A percentile compares a stretch with the other conserved stretches of the same genome.
These are phyloP conservation scores for Thuidium tamariscinum DNA, from an alignment of 225 moss, liverwort and hornwort species.

Conservation along the genomic window DNA sequence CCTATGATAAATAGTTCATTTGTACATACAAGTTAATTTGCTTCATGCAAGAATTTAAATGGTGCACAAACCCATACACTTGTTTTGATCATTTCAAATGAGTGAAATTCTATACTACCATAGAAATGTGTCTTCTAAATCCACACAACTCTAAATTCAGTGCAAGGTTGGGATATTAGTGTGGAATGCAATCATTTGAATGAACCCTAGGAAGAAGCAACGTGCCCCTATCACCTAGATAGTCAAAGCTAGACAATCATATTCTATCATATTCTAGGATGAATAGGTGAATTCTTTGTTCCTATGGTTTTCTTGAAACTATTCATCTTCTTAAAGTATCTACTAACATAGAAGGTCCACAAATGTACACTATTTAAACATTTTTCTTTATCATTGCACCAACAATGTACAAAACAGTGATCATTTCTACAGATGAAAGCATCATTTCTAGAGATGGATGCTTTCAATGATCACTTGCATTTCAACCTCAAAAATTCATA, in stretches of 20 bases:
- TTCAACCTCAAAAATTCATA: neutral
- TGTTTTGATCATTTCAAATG: neutral
- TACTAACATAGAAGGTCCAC: neutral
- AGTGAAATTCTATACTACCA: neutral
- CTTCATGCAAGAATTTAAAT: neutral
- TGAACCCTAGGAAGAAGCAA: neutral
- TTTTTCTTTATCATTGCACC: fast-evolving
- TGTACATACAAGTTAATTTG: neutral
- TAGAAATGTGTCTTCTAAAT: too few species aligned
- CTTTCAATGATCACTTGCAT: neutral
- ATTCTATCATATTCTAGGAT: neutral
- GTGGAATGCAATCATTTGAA: fast-evolving
- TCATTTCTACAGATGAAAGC: too few species aligned
- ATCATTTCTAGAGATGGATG: neutral
- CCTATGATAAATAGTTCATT: neutral
- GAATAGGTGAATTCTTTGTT: neutral
- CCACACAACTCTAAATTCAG: fast-evolving
- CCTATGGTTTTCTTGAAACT: neutral
- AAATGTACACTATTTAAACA: neutral
- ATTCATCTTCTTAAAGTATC: neutral
- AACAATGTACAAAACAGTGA: neutral
- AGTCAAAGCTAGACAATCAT: neutral
- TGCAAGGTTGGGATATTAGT: neutral
- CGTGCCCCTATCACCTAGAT: neutral
- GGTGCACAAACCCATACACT: fast-evolving